These are phyloP conservation scores for Trametes coccinea DNA, from an alignment of 768 basidiomycete species.

Conservation along the genomic window DNA sequence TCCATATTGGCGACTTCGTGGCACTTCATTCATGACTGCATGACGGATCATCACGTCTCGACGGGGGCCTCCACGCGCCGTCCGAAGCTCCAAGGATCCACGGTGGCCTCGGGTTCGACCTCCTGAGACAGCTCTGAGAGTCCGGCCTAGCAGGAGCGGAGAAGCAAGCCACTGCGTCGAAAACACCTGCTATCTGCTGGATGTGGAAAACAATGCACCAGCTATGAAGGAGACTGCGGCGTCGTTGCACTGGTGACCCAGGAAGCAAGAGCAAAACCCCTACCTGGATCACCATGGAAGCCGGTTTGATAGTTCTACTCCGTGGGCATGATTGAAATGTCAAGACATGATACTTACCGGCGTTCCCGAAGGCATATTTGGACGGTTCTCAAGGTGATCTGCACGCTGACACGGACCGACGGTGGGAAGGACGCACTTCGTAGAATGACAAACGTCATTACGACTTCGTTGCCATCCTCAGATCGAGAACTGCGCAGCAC, in stretches of 20 bases:
- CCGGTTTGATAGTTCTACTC: conserved; percentile 5
- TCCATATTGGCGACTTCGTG: background rate
- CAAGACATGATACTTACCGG: conserved; percentile 5
- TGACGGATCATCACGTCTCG: conserved; percentile 9
- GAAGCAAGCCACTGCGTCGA: background rate
- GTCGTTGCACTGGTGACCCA: background rate
- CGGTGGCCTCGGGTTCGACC: conserved; percentile 10
- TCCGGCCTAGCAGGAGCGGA: conserved; percentile 8
- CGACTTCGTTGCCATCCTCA: background rate
- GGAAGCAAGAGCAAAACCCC: background rate
- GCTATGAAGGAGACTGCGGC: background rate
- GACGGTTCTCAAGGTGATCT: background rate
- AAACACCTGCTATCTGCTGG: background rate
- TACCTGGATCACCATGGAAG: conserved; percentile 10
- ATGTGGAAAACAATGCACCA: background rate
- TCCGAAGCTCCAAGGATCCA: conserved; percentile 3
- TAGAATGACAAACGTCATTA: background rate
- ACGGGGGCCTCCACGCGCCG: background rate
- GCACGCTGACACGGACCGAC: background rate
- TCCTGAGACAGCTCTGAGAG: background rate
- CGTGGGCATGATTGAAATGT: background rate
- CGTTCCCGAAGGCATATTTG: background rate
- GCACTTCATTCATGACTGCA: background rate
- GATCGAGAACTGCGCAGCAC: background rate
- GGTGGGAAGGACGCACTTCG: background rate